A percentile compares a stretch with the other conserved stretches of the same genome.
Evolutionary conservation across 179 eudicot genomes (phyloP).

Genomic region (Nepenthes alata): DNA sequence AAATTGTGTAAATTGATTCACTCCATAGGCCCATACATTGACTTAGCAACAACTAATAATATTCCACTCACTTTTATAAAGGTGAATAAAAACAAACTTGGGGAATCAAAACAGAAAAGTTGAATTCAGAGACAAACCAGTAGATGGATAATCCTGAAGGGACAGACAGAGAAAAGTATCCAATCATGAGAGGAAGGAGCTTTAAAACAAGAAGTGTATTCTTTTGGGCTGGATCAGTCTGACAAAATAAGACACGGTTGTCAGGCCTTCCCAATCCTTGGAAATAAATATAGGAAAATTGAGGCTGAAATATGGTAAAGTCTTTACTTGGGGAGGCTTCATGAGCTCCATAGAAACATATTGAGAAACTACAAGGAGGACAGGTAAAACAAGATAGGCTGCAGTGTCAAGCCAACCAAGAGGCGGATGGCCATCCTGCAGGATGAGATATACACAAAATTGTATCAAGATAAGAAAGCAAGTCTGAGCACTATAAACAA

Average conservation of each 20-base stretch:
- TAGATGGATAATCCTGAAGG: constrained; percentile 96
- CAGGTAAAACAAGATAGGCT: constrained; percentile 93
- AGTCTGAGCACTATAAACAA: constrained; percentile 1
- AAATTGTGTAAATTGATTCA: too few relatives aligned
- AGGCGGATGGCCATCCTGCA: constrained; percentile 98
- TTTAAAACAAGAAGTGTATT: constrained; percentile 84
- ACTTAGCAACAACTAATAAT: too few relatives aligned
- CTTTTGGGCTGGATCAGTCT: constrained; percentile 95
- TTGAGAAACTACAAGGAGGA: constrained; percentile 83
- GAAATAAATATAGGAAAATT: neutral
- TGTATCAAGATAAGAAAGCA: neutral
- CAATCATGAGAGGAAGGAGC: constrained; percentile 98
- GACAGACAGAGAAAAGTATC: constrained; percentile 91
- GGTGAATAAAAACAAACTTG: neutral
- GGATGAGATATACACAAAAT: constrained; percentile 4
- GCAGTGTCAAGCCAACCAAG: constrained; percentile 85
- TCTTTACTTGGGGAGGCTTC: constrained; percentile 91
- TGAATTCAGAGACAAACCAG: constrained; percentile 44
- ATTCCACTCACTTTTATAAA: too few relatives aligned
- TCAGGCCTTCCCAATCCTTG: constrained; percentile 12
- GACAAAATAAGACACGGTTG: constrained; percentile 23
- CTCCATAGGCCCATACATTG: too few relatives aligned
- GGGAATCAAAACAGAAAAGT: constrained; percentile 5
- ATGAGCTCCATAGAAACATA: constrained; percentile 90
- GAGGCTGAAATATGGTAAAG: neutral